Evolutionary conservation across 768 basidiomycete species (phyloP), one percentile per base, ranked within the genome.

Genomic region (Boletellus sp.): DNA sequence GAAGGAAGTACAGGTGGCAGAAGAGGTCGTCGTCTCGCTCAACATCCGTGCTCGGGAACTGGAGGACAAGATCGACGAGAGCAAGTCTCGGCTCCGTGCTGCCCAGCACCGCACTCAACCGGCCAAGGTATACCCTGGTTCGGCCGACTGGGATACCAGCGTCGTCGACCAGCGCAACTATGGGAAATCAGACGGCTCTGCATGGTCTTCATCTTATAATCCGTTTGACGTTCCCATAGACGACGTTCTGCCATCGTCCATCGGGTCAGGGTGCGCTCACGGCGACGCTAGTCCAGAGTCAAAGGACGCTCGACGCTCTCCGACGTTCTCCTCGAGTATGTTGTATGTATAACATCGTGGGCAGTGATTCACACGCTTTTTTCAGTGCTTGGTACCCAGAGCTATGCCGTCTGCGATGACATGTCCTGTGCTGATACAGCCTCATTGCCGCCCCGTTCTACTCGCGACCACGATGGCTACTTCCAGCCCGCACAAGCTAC

Each of bases 1-100:
- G 62, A 74, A 73, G 55, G 86, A 88, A 57, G 69, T 74, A 19
- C 68, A 65, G 43, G 72, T 77, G 11, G 72, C 83, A 22, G 88
- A 93, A 64, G 87, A 87, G 44, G 74, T 82, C 15, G 73, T 90
- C 17, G 69, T 74, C 40, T 74, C 79, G 10, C 73, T 90, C 32
- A 83, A 78, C 61, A 73, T 74, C 32, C 81, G 85, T 43, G 82
- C 86, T 39, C 78, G 81, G 53, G 87, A 86, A 59, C 70, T 93
- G 48, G 90, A 94, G 67, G 84, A 84, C 42, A 78, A 72, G 58
- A 75, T 93, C 32, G 74, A 78, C 28, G 74, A 78, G 50, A 81
- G 83, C 67, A 83, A 77, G 68, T 80, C 80, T 55, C 74, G 74
- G 47, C 69, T 94, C 49, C 74, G 69, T 54, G 63, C 67, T n/a